These are phyloP conservation scores for Apiospora kogelbergensis DNA, from an alignment of 2,329 filamentous ascomycete genomes.

Conservation along the genomic window DNA sequence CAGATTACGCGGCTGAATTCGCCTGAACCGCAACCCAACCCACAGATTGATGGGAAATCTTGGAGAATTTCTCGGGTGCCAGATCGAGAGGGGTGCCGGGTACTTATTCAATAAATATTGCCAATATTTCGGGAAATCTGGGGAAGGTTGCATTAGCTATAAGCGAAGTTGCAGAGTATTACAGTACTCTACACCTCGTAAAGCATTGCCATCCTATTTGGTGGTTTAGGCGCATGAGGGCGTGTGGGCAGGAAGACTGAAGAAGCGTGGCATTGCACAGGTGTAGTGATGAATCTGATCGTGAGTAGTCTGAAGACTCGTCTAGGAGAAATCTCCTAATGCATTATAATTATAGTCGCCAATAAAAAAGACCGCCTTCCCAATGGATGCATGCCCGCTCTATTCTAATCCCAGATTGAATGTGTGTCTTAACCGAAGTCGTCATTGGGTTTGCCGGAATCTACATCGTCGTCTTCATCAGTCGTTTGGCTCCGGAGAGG, in stretches of 20 bases:
- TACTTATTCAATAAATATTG: slow-evolving; percentile 2
- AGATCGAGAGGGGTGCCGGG: background rate
- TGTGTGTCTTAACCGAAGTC: slow-evolving; percentile 24
- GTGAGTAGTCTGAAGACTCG: background rate
- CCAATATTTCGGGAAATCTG: background rate
- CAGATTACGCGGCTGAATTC: background rate
- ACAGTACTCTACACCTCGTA: background rate
- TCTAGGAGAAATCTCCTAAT: background rate
- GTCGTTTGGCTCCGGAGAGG: slow-evolving; percentile 35
- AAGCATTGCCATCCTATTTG: background rate
- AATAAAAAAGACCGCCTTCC: background rate
- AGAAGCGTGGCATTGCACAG: background rate
- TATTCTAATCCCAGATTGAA: slow-evolving; percentile 1
- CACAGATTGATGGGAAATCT: background rate
- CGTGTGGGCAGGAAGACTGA: background rate
- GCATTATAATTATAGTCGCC: slow-evolving; percentile 6
- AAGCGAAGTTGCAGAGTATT: background rate
- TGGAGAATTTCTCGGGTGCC: background rate
- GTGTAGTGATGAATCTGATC: background rate
- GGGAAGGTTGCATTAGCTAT: background rate
- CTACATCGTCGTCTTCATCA: slow-evolving; percentile 21
- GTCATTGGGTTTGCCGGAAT: slow-evolving; percentile 22
- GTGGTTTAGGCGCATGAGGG: too few species aligned
- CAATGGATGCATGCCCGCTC: slow-evolving; percentile 4
- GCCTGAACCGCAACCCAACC: background rate